Evolutionary conservation across 1,284 basidiomycete genomes (phyloP), one percentile per base, ranked within the genome.

Genomic region (Rhodotorula sp.): DNA sequence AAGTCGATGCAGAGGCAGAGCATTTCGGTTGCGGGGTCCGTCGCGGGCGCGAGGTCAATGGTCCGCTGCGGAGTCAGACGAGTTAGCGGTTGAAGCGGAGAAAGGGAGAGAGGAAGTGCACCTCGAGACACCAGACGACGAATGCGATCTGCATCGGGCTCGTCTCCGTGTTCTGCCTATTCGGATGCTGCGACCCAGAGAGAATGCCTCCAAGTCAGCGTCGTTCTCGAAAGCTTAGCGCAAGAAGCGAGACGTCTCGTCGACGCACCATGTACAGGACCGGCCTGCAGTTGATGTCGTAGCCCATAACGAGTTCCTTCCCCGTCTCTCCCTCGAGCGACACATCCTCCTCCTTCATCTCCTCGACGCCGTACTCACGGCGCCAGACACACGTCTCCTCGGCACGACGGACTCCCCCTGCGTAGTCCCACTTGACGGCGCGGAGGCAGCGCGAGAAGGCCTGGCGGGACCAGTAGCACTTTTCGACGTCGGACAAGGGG

Each of bases 91-190:
- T n/a, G n/a, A 11, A 47, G 50, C 16, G 26, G 8, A 46, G 57
- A 54, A 18, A 26, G 28, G 9, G 28, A 28, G 31, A 4, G 52
- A 55, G 37, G 77, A 67, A 13, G 75, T 50, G 71, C 73, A 65
- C 69, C 51, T 82, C 81, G 28, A 82, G 74, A 65, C 79, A 78
- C 80, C 80, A 82, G 6, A 82, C 80, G 44, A 81, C 80, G 54
- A 77, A 80, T 50, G 78, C 76, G 75, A 81, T 81, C 70, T 82
- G 81, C 24, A 75, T 53, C 0, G 78, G 78, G 6, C 78, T 76
- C 15, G 67, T 65, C 44, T 69, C 56, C 15, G 73, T 74, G 62
- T 64, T 64, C 46, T 64, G 65, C 15, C 65, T 56, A 50, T 61
- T 53, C 8, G 74, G 64, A 26, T 68, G 62, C 65, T 64, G 53